Conservation (phyloP, 495 filamentous ascomycete species). For the Neurospora tetrasperma region DNA sequence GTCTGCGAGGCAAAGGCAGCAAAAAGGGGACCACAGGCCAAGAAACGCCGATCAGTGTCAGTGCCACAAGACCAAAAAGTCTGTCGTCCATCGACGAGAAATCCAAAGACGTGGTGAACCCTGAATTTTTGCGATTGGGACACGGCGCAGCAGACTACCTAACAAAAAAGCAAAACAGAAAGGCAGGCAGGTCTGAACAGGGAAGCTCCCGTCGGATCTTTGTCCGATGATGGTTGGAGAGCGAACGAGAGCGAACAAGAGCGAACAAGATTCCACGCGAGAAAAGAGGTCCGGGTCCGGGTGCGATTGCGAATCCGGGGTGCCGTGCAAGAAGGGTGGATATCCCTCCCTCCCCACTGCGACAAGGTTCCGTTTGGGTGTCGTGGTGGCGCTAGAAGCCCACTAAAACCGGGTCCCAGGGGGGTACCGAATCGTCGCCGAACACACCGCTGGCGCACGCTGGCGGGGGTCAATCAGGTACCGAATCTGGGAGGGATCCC, state of each 20-base stretch:
- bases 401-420: not conserved
- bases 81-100: not conserved
- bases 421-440: not conserved
- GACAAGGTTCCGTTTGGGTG: not conserved
- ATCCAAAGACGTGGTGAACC: not conserved
- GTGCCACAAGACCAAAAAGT: not conserved
- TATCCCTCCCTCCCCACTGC: no score
- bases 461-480: not conserved
- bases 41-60: not conserved
- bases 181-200: no score
- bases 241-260: not conserved
- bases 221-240: not conserved
- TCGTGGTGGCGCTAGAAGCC: not conserved
- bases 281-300: not conserved
- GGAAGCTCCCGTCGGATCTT: not conserved
- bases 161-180: no score
- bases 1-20: not conserved
- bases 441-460: not conserved
- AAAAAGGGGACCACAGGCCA: not conserved
- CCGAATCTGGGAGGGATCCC: not conserved
- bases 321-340: not conserved
- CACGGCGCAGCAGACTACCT: no score
- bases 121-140: not conserved
- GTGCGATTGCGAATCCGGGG: not conserved
- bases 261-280: not conserved